Conservation (phyloP, 768 basidiomycete species). For the Nidularia sp. region DNA sequence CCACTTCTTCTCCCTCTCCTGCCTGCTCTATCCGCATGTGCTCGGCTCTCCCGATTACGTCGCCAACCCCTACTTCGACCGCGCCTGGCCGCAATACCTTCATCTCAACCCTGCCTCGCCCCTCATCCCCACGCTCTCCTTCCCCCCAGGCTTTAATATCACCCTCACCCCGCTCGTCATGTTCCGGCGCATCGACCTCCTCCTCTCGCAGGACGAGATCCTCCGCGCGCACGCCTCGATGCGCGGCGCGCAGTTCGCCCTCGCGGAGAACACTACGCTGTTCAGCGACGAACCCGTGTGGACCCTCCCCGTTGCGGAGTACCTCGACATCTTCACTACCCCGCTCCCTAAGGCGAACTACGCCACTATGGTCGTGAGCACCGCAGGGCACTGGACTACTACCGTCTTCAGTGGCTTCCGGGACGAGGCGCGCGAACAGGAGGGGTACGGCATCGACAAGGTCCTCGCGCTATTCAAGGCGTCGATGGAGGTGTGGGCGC, state of each 20-base stretch:
- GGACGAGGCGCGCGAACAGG: constrained; percentile 15
- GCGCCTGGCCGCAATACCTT: constrained; percentile 61
- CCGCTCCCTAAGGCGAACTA: constrained; percentile 49
- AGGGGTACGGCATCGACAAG: constrained; percentile 45
- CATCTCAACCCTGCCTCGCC: constrained; percentile 58
- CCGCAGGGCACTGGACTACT: constrained; percentile 69
- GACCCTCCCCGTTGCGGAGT: constrained; percentile 49
- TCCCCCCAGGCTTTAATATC: constrained; percentile 54
- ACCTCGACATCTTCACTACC: constrained; percentile 45
- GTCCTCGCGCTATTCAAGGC: constrained; percentile 55
- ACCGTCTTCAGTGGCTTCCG: constrained; percentile 38
- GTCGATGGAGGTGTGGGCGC: constrained; percentile 56
- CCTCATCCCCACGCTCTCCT: constrained; percentile 31
- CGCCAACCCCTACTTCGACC: constrained; percentile 49
- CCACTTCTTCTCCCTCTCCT: constrained; percentile 73
- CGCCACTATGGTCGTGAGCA: constrained; percentile 58
- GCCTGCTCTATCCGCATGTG: constrained; percentile 63
- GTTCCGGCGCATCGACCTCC: constrained; percentile 63
- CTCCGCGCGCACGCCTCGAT: constrained; percentile 18
- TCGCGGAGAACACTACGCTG: constrained; percentile 16
- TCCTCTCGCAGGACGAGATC: constrained; percentile 46
- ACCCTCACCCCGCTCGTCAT: constrained; percentile 56
- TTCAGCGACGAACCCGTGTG: constrained; percentile 56
- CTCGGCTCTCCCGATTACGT: constrained; percentile 61
- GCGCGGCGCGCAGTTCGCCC: constrained; percentile 18